Percentiles rank a stretch among this genome's conserved stretches.
Conservation (phyloP, 2,329 filamentous ascomycete genomes). For the Fusarium decemcellulare region DNA sequence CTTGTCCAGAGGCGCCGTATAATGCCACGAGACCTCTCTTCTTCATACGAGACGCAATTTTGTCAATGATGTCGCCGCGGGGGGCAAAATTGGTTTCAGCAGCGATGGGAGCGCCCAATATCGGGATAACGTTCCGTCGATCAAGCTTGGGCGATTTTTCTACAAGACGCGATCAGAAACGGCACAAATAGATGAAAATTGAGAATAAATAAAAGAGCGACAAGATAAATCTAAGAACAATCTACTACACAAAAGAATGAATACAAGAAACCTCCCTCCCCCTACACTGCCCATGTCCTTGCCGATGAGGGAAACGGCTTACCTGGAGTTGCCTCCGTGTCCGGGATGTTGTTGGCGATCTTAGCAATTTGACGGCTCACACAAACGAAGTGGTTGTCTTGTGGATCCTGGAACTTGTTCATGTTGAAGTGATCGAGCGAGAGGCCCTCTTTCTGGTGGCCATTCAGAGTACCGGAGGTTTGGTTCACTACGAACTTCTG, state of each 20-base stretch:
- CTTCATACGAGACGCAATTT: neutral
- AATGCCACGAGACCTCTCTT: neutral
- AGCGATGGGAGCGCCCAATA: neutral
- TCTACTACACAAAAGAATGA: too few relatives aligned
- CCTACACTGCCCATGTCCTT: too few relatives aligned
- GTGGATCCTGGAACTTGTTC: conserved; percentile 4
- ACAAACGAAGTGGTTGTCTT: neutral
- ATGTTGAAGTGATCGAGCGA: conserved; percentile 1
- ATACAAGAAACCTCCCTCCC: too few relatives aligned
- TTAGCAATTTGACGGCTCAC: neutral
- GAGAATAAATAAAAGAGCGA: too few relatives aligned
- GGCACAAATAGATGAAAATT: too few relatives aligned
- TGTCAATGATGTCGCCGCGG: neutral
- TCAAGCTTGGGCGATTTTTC: neutral
- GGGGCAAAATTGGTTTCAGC: neutral
- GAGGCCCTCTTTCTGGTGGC: neutral
- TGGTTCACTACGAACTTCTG: neutral
- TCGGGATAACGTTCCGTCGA: neutral
- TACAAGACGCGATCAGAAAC: neutral
- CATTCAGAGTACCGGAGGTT: neutral
- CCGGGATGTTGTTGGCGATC: neutral
- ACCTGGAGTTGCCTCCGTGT: neutral
- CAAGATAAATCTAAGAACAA: too few relatives aligned
- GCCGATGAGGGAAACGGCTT: neutral
- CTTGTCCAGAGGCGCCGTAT: neutral